Percentiles rank a stretch among this genome's conserved stretches.
These are phyloP conservation scores for Plantago major DNA, from an alignment of 257 asterid genomes.

Conservation along the genomic window DNA sequence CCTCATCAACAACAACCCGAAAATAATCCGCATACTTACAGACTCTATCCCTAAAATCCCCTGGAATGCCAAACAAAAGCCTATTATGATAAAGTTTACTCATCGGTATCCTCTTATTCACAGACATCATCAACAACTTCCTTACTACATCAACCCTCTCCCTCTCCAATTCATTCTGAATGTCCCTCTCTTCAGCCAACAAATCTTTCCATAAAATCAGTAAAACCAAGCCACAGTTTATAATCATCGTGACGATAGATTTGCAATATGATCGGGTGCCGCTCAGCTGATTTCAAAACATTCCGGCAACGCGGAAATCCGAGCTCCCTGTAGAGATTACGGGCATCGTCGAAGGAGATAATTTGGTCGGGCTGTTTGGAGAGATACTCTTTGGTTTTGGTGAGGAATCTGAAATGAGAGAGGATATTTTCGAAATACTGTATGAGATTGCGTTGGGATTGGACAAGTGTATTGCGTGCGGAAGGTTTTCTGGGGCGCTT, in stretches of 20 bases:
- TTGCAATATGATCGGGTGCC: constrained; percentile 65
- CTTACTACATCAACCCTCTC: constrained; percentile 57
- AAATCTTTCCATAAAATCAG: constrained; percentile 59
- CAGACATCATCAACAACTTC: constrained; percentile 80
- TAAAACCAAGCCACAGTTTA: constrained; percentile 86
- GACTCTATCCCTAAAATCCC: constrained; percentile 76
- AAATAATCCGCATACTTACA: constrained; percentile 59
- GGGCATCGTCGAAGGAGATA: constrained; percentile 79
- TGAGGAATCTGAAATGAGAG: constrained; percentile 61
- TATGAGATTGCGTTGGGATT: constrained; percentile 59
- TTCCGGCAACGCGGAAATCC: constrained; percentile 94
- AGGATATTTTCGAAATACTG: constrained; percentile 64
- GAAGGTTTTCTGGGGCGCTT: constrained; percentile 67
- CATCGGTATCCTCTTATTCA: constrained; percentile 51
- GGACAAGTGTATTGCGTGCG: constrained; percentile 70
- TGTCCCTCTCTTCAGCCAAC: constrained; percentile 35
- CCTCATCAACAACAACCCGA: constrained; percentile 47
- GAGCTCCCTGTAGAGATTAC: constrained; percentile 71
- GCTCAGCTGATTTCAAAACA: constrained; percentile 50
- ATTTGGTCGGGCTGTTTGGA: constrained; percentile 68
- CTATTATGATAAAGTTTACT: constrained; percentile 80
- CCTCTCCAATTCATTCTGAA: constrained; percentile 40
- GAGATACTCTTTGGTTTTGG: constrained; percentile 63
- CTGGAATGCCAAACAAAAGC: constrained; percentile 72
- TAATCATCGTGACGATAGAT: constrained; percentile 68